phyloP scores from a whole-genome alignment of 306 rosid species.

The Cajanus cajan region DNA sequence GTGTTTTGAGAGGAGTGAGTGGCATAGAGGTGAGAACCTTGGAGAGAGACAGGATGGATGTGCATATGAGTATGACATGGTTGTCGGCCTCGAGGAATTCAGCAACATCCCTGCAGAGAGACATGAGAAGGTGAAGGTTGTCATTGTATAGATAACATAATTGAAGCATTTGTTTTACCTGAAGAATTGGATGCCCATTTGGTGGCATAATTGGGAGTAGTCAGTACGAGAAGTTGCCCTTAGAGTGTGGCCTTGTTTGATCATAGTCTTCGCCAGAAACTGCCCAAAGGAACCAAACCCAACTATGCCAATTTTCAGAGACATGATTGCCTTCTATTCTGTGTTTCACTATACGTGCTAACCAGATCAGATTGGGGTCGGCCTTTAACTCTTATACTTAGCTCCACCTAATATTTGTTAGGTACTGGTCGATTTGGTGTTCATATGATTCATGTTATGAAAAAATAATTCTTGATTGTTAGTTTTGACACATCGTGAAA shows the following conservation, averaged over 20 bases:
- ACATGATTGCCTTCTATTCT: slow-evolving; percentile 4
- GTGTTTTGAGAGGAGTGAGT: slow-evolving; percentile 32
- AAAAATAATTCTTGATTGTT: no score
- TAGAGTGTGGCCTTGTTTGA: slow-evolving; percentile 57
- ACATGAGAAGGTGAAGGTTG: background rate
- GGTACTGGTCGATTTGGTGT: no score
- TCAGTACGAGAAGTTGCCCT: slow-evolving; percentile 57
- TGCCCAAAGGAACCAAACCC: slow-evolving; percentile 60
- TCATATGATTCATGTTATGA: no score
- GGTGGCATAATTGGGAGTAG: slow-evolving; percentile 37
- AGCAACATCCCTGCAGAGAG: slow-evolving; percentile 28
- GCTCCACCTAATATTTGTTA: no score
- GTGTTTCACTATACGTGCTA: no score
- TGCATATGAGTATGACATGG: slow-evolving; percentile 55
- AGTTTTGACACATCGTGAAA: no score
- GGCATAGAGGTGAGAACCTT: slow-evolving; percentile 56
- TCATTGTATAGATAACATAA: background rate
- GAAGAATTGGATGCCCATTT: slow-evolving; percentile 50
- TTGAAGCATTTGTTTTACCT: slow-evolving; percentile 17
- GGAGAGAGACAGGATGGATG: slow-evolving; percentile 47
- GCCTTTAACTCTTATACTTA: no score
- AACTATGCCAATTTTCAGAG: slow-evolving; percentile 55
- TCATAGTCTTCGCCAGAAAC: slow-evolving; percentile 53
- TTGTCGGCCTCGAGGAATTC: slow-evolving; percentile 49
- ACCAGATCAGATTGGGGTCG: background rate